Percentiles rank a stretch among this genome's conserved stretches.
Conservation (phyloP, 1,284 basidiomycete genomes). For the Naganishia sp. region DNA sequence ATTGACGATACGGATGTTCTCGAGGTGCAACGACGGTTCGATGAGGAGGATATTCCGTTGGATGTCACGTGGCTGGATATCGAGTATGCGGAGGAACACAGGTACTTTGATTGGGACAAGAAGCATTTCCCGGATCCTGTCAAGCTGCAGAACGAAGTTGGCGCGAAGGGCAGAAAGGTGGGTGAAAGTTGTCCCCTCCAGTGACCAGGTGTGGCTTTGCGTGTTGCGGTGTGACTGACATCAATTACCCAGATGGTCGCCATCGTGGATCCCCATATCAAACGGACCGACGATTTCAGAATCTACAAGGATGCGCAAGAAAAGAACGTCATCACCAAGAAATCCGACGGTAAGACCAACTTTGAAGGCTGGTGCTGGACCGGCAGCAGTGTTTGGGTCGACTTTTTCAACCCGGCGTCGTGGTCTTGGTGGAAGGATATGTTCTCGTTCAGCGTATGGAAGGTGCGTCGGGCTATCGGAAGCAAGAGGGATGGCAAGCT, state of each 20-base stretch:
- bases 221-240: neutral
- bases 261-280: slow-evolving; percentile 95
- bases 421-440: slow-evolving; percentile 90
- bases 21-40: slow-evolving; percentile 82
- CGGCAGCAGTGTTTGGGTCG: slow-evolving; percentile 91
- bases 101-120: slow-evolving; percentile 97
- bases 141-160: slow-evolving; percentile 87
- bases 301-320: slow-evolving; percentile 84
- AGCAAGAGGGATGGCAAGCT: neutral
- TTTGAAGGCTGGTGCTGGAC: slow-evolving; percentile 99
- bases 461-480: slow-evolving; percentile 39
- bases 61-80: slow-evolving; percentile 99
- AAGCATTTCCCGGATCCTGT: slow-evolving; percentile 91
- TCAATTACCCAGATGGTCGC: slow-evolving; percentile 75
- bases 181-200: slow-evolving; percentile 23
- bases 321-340: slow-evolving; percentile 77
- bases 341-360: slow-evolving; percentile 70
- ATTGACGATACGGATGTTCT: slow-evolving; percentile 85
- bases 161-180: slow-evolving; percentile 82
- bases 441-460: slow-evolving; percentile 67
- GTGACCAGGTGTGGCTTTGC: neutral
- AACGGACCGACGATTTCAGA: slow-evolving; percentile 76
- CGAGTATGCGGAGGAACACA: slow-evolving; percentile 90
- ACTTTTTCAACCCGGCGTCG: slow-evolving; percentile 88
- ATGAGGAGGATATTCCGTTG: slow-evolving; percentile 89